phyloP scores from a whole-genome alignment of 768 basidiomycete species.

The Holtermanniella nyarrowii region DNA sequence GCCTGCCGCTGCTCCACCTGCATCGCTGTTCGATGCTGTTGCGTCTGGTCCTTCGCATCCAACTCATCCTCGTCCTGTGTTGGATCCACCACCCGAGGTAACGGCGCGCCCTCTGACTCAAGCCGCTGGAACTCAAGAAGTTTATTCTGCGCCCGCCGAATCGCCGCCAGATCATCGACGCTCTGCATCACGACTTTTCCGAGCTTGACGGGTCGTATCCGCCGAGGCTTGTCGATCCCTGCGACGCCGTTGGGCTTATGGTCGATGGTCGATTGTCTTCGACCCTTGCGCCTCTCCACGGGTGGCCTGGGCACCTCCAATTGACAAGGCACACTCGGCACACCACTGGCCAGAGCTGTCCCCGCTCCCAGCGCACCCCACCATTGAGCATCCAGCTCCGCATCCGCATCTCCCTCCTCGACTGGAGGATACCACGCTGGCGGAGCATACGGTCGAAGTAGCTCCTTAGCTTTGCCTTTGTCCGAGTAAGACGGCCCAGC shows the following conservation, averaged over 20 bases:
- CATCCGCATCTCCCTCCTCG: slow-evolving; percentile 17
- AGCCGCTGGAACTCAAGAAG: slow-evolving; percentile 27
- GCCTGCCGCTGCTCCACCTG: slow-evolving; percentile 13
- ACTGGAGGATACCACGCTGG: slow-evolving; percentile 26
- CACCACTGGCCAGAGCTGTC: slow-evolving; percentile 15
- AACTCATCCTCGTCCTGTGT: slow-evolving; percentile 57
- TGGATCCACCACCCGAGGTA: slow-evolving; percentile 43
- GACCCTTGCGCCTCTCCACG: slow-evolving; percentile 4
- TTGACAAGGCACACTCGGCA: slow-evolving; percentile 16
- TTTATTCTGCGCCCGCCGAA: slow-evolving; percentile 12
- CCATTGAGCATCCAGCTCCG: slow-evolving; percentile 24
- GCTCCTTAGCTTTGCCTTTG: slow-evolving; percentile 31
- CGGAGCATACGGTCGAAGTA: slow-evolving; percentile 10
- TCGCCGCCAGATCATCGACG: slow-evolving; percentile 18
- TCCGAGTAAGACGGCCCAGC: slow-evolving; percentile 28
- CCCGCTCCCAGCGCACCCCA: slow-evolving; percentile 19
- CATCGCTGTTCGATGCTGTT: slow-evolving; percentile 2
- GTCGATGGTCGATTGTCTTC: not conserved
- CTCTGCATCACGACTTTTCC: slow-evolving; percentile 15
- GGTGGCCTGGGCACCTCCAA: slow-evolving; percentile 7
- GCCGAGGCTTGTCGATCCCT: not conserved
- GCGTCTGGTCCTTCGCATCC: slow-evolving; percentile 47
- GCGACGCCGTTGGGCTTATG: not conserved
- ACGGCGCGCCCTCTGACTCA: slow-evolving; percentile 23
- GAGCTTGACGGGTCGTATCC: slow-evolving; percentile 1